A percentile compares a stretch with the other conserved stretches of the same genome.
phyloP scores from a whole-genome alignment of 1,139 yeast genomes.

The Saccharomyces hybrid region DNA sequence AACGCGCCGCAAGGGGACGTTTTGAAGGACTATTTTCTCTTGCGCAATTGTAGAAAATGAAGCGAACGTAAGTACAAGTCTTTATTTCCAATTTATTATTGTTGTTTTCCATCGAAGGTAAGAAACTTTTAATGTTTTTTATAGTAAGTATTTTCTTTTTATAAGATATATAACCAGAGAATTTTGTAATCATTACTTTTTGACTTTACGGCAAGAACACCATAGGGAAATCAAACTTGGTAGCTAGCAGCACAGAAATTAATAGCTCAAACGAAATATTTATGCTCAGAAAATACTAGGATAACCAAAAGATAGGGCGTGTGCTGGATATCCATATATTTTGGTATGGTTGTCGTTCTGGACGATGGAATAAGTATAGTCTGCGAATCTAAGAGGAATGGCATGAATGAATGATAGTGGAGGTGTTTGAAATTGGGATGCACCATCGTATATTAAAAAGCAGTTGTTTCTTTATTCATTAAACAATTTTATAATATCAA shows the following conservation, averaged over 20 bases:
- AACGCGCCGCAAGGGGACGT: neutral
- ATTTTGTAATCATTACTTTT: neutral
- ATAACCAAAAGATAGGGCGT: neutral
- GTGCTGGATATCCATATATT: neutral
- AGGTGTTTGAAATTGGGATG: neutral
- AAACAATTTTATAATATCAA: too few species aligned
- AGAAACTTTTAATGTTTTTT: neutral
- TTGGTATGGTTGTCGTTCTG: neutral
- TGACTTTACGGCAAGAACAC: too few species aligned
- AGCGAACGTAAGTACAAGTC: neutral
- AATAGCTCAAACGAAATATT: too few species aligned
- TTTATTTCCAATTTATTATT: neutral
- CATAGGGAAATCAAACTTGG: neutral
- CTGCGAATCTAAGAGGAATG: neutral
- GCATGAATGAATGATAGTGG: neutral
- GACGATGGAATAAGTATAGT: neutral
- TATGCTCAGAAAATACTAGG: neutral
- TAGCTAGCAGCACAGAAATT: neutral
- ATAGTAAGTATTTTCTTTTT: neutral
- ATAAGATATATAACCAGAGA: neutral
- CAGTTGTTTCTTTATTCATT: too few species aligned
- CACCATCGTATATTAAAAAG: neutral
- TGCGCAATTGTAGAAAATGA: neutral
- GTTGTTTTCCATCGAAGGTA: neutral
- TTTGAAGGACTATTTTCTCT: neutral